Conservation (phyloP, 2,329 filamentous ascomycete genomes). For the Ramularia collo-cygni region DNA sequence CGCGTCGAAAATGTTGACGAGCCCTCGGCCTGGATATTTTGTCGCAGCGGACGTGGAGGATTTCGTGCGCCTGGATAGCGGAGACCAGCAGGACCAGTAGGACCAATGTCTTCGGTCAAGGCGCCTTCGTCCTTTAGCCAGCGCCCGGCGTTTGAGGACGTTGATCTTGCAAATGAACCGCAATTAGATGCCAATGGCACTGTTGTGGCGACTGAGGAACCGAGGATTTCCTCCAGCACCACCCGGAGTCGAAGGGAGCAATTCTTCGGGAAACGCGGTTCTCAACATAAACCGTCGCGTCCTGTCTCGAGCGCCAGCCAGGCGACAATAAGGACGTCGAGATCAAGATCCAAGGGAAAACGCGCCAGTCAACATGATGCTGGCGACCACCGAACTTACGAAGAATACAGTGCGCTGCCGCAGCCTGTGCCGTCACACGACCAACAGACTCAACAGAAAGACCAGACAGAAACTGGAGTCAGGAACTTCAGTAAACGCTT, state of each 20-base stretch:
- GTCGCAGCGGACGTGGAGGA: too few relatives aligned
- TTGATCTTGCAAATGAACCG: conserved; percentile 3
- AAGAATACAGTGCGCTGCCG: conserved; percentile 14
- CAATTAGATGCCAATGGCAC: conserved; percentile 4
- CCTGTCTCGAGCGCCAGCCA: conserved; percentile 14
- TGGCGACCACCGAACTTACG: conserved; percentile 13
- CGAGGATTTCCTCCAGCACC: conserved; percentile 15
- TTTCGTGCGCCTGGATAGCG: too few relatives aligned
- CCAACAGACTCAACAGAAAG: conserved; percentile 6
- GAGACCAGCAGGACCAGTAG: too few relatives aligned
- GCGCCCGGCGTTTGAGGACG: conserved; percentile 1
- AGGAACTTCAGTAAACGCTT: conserved; percentile 15
- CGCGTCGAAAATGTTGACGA: too few relatives aligned
- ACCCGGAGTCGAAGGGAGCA: conserved; percentile 18
- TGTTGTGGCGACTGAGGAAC: conserved; percentile 1
- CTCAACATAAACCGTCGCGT: conserved; percentile 9
- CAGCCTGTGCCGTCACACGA: conserved; percentile 10
- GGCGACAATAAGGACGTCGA: conserved; percentile 1
- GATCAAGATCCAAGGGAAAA: conserved; percentile 11
- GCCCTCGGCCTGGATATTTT: too few relatives aligned
- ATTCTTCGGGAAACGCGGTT: conserved; percentile 21
- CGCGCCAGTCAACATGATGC: conserved; percentile 20
- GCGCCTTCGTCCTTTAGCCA: neutral
- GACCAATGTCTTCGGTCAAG: neutral
- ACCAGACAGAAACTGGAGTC: conserved; percentile 1